Base-by-base conservation (phyloP, 495 filamentous ascomycete genomes). In the Talaromyces wortmannii region DNA sequence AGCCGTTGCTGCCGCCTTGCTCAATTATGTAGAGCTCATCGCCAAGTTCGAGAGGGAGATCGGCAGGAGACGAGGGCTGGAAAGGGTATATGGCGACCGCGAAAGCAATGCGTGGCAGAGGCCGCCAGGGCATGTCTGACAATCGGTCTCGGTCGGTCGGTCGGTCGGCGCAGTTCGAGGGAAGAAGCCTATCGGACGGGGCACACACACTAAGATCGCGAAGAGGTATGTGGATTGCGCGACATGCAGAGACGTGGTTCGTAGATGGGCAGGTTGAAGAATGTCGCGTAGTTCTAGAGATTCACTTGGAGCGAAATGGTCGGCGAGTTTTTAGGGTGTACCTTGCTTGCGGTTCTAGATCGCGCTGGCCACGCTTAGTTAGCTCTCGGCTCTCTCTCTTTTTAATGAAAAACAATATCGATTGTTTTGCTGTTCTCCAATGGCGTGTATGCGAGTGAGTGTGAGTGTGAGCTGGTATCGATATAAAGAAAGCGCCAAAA, bases 11-110 rank as follows among this genome's bases (percentile, higher is more conserved):
- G 4, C 91, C 92, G n/a, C 86, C 86, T 70, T 96, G 90, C 73
- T 98, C 94, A 64, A 98, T 96, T 54, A 98, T 95, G 71, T 98
- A 98, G 51, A 98, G 77, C 70, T 97, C 94, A 78, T 98, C 94
- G 65, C 94, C 94, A 30, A 98, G 85, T 70, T 98, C 91, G 63
- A 98, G 83, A 12, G 94, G 92, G n/a, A 98, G 84, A 70, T 98
- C 94, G 61, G 89, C 89, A 31, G 92, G 84, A 55, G 83, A 86
- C 32, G 87, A 85, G 48, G 94, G 87, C 55, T 85, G 80, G 73
- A 97, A 98, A 31, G 94, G 94, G 67, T 91, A 92, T 57, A 85
- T 89, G 67, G 92, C 92, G 67, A 98, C 88, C 58, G 92, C 95
- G 74, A 97, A 97, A 62, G 91, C 94, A 76, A 98, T 97, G 62